Conservation (phyloP, 805 yeast genomes). For the Metschnikowia similis region DNA sequence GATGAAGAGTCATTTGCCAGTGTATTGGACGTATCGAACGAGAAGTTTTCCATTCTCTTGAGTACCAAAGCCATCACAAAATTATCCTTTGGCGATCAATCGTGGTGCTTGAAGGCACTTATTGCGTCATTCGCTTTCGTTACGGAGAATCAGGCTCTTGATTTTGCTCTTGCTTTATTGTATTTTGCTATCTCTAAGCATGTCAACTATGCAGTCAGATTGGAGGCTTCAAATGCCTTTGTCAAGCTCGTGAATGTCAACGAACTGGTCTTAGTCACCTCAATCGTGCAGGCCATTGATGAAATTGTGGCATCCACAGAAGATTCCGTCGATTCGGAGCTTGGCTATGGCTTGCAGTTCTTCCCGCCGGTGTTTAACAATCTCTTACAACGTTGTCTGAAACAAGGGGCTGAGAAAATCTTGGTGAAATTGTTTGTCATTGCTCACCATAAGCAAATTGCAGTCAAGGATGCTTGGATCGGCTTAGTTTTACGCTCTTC, state of each 20-base stretch:
- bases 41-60: conserved; percentile 46
- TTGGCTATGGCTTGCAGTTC: conserved; percentile 16
- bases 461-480: conserved; percentile 65
- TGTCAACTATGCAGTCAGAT: conserved; percentile 31
- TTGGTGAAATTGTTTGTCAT: conserved; percentile 23
- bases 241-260: conserved; percentile 21
- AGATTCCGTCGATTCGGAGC: conserved; percentile 12
- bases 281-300: conserved; percentile 43
- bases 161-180: conserved; percentile 48
- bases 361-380: conserved; percentile 24
- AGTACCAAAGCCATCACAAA: conserved; percentile 50
- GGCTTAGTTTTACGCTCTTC: conserved; percentile 58
- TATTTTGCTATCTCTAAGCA: conserved; percentile 41
- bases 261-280: conserved; percentile 31
- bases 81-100: conserved; percentile 42
- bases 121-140: conserved; percentile 23
- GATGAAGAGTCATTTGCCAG: conserved; percentile 5
- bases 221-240: conserved; percentile 30
- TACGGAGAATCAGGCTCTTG: conserved; percentile 3
- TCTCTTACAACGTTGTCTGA: conserved; percentile 21
- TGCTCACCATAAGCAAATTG: conserved; percentile 26
- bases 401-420: conserved; percentile 14
- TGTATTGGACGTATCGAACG: conserved; percentile 29
- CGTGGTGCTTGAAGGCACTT: conserved; percentile 52
- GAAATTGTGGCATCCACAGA: conserved; percentile 17